These are phyloP conservation scores for Saprolegnia diclina DNA, from an alignment of 352 stramenopile species.

Conservation along the genomic window DNA sequence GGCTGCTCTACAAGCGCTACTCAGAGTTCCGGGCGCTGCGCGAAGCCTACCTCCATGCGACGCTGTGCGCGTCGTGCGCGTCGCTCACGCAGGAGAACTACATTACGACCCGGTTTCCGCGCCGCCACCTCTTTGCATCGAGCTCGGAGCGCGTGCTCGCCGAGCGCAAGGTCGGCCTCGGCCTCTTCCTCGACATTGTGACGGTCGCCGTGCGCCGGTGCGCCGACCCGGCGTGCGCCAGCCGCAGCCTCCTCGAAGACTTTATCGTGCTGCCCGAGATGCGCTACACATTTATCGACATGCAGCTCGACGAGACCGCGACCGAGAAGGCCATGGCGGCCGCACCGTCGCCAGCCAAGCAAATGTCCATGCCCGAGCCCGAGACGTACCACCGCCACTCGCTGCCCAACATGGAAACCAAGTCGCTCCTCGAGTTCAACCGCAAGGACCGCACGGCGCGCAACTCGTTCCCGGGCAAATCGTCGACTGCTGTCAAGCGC, in stretches of 20 bases:
- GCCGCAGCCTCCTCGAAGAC: constrained; percentile 72
- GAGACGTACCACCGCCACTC: constrained; percentile 12
- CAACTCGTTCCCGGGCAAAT: constrained; percentile 8
- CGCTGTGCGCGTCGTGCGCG: constrained; percentile 68
- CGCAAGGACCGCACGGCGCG: constrained; percentile 9
- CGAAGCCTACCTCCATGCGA: constrained; percentile 48
- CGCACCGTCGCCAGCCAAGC: neutral
- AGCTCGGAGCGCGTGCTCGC: constrained; percentile 67
- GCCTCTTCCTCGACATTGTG: constrained; percentile 70
- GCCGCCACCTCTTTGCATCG: constrained; percentile 69
- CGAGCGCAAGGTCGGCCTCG: constrained; percentile 61
- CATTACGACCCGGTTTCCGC: constrained; percentile 70
- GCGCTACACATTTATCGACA: constrained; percentile 83
- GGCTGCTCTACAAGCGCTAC: constrained; percentile 80
- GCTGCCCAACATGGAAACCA: constrained; percentile 7
- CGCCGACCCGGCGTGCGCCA: constrained; percentile 60
- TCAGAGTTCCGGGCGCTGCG: constrained; percentile 79
- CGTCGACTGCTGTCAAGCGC: neutral
- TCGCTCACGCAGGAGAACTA: constrained; percentile 76
- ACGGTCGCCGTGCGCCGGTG: constrained; percentile 72
- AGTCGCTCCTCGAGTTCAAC: constrained; percentile 3
- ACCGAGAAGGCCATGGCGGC: neutral
- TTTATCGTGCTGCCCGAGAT: constrained; percentile 87
- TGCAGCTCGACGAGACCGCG: constrained; percentile 28
- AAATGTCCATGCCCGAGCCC: constrained; percentile 4